Percentiles rank a stretch among this genome's conserved stretches.
phyloP scores from a whole-genome alignment of 108 stramenopile genomes.

The Cyclotella choctawhatcheeana region DNA sequence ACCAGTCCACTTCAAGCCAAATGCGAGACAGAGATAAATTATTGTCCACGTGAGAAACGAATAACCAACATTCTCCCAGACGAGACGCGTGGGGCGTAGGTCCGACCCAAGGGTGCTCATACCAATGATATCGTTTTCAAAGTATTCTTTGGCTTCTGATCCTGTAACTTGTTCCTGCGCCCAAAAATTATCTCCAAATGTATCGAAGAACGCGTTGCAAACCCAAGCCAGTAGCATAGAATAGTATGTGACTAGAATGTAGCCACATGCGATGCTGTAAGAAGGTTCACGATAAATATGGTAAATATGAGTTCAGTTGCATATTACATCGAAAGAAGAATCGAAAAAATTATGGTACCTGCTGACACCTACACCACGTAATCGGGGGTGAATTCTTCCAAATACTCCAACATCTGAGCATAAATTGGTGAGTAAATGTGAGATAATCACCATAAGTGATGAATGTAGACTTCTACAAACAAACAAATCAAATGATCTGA shows the following conservation, averaged over 20 bases:
- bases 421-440: neutral
- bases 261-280: neutral
- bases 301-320: too few species aligned
- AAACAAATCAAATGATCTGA: neutral
- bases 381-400: slow-evolving; percentile 3
- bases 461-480: too few species aligned
- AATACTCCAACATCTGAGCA: neutral
- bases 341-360: too few species aligned
- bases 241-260: neutral
- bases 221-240: slow-evolving; percentile 38
- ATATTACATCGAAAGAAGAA: too few species aligned
- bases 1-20: slow-evolving; percentile 65
- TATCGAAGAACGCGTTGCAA: slow-evolving; percentile 55
- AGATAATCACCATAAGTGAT: neutral
- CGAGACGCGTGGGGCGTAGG: slow-evolving; percentile 56
- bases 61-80: slow-evolving; percentile 58
- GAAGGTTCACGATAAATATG: too few species aligned
- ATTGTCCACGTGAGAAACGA: slow-evolving; percentile 47
- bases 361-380: slow-evolving; percentile 6
- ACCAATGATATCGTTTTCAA: slow-evolving; percentile 59
- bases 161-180: slow-evolving; percentile 40
- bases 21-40: slow-evolving; percentile 58
- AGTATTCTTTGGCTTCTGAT: slow-evolving; percentile 51
- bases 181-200: slow-evolving; percentile 51
- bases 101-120: slow-evolving; percentile 50